Evolutionary conservation across 176 grass and related monocot species (phyloP).

Genomic region (Avena eriantha): DNA sequence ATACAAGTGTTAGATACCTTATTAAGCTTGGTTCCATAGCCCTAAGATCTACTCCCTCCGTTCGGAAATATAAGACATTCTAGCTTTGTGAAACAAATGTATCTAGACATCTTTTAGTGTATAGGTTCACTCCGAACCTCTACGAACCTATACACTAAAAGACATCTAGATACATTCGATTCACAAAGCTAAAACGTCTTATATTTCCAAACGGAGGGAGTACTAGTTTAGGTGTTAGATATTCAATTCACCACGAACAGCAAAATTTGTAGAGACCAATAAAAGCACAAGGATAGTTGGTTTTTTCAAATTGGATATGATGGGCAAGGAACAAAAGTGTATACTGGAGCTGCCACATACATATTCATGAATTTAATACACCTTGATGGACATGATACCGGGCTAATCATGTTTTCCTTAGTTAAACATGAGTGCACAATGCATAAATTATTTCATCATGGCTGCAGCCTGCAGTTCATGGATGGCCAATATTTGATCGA

Average conservation of each 20-base stretch:
- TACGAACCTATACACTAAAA: too few species aligned
- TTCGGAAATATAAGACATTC: too few species aligned
- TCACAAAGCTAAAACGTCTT: too few species aligned
- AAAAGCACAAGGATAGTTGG: neutral
- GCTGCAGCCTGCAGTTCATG: neutral
- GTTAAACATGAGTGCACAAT: neutral
- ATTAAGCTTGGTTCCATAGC: constrained; percentile 9
- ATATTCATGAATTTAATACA: constrained; percentile 19
- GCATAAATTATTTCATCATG: neutral
- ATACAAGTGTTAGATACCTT: constrained; percentile 9
- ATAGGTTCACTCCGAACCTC: too few species aligned
- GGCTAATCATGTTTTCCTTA: neutral
- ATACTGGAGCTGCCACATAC: neutral
- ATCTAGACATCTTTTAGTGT: too few species aligned
- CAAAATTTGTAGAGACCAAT: neutral
- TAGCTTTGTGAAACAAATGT: too few species aligned
- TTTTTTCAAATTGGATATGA: constrained; percentile 20
- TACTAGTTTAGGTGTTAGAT: neutral
- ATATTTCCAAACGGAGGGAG: too few species aligned
- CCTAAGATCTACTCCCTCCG: constrained; percentile 10
- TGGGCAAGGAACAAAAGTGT: constrained; percentile 1
- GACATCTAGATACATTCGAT: too few species aligned
- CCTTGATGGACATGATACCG: neutral
- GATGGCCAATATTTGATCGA: neutral
- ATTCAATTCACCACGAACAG: neutral